phyloP scores from a whole-genome alignment of 225 moss, liverwort and hornwort genomes.

The Physcomitrium patens region DNA sequence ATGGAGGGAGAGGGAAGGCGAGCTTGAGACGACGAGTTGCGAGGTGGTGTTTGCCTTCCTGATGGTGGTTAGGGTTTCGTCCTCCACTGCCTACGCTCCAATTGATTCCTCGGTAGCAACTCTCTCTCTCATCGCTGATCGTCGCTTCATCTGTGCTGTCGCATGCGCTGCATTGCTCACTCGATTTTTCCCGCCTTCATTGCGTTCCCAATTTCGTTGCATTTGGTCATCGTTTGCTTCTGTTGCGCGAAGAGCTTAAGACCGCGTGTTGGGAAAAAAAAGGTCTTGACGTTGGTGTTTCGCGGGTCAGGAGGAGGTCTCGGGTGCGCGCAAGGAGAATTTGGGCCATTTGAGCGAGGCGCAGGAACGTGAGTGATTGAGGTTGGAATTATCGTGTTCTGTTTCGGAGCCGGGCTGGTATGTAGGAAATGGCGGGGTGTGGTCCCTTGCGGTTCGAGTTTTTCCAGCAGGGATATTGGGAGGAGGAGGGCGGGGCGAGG shows the following conservation, averaged over 20 bases:
- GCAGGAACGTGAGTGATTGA: slow-evolving; percentile 22
- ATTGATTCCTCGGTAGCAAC: background rate
- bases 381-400: background rate
- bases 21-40: slow-evolving; percentile 35
- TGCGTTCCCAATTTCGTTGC: background rate
- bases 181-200: background rate
- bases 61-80: slow-evolving; percentile 59
- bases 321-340: slow-evolving; percentile 19
- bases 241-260: background rate
- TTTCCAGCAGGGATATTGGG: background rate
- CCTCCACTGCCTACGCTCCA: slow-evolving; percentile 8
- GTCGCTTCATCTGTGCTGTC: background rate
- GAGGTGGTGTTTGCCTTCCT: slow-evolving; percentile 35
- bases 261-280: slow-evolving; percentile 2
- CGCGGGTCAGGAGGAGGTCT: background rate
- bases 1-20: slow-evolving; percentile 22
- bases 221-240: background rate
- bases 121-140: slow-evolving; percentile 14
- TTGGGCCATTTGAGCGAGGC: background rate
- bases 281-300: background rate
- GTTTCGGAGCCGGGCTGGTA: background rate
- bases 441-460: background rate
- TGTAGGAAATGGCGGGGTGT: slow-evolving; percentile 30
- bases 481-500: background rate
- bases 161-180: background rate